phyloP scores from a whole-genome alignment of 225 moss, liverwort and hornwort species.

The Anthoceros angustus region DNA sequence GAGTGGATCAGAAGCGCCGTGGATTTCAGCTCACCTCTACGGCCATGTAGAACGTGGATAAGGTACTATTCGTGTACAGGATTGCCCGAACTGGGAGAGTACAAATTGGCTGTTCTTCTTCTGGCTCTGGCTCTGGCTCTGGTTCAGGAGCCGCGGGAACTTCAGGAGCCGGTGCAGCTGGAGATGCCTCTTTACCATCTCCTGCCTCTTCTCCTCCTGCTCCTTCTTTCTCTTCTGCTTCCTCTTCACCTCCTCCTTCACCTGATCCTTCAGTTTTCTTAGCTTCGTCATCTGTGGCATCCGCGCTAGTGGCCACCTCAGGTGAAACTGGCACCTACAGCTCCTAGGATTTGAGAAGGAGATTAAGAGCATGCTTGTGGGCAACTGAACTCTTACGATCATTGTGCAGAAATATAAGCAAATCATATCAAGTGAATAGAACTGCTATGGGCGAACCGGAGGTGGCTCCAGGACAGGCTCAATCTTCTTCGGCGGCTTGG shows the following conservation, averaged over 20 bases:
- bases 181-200: neutral
- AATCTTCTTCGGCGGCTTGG: neutral
- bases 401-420: no score
- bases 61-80: constrained; percentile 37
- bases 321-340: neutral
- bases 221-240: neutral
- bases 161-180: neutral
- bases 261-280: neutral
- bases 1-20: neutral
- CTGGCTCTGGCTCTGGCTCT: constrained; percentile 34
- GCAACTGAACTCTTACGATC: no score
- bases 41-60: constrained; percentile 75
- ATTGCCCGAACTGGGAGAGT: constrained; percentile 71
- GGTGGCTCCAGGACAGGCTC: neutral
- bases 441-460: neutral
- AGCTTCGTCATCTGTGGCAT: neutral
- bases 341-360: neutral
- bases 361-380: neutral
- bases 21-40: constrained; percentile 33
- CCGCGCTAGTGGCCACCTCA: neutral
- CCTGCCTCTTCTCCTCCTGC: neutral
- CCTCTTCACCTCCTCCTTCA: constrained; percentile 9
- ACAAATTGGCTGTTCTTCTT: constrained; percentile 56
- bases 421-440: no score
- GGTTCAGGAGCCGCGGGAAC: constrained; percentile 9